Percentiles rank a stretch among this genome's conserved stretches.
These are phyloP conservation scores for Globisporangium emineosum DNA, from an alignment of 352 stramenopile genomes.

Conservation along the genomic window DNA sequence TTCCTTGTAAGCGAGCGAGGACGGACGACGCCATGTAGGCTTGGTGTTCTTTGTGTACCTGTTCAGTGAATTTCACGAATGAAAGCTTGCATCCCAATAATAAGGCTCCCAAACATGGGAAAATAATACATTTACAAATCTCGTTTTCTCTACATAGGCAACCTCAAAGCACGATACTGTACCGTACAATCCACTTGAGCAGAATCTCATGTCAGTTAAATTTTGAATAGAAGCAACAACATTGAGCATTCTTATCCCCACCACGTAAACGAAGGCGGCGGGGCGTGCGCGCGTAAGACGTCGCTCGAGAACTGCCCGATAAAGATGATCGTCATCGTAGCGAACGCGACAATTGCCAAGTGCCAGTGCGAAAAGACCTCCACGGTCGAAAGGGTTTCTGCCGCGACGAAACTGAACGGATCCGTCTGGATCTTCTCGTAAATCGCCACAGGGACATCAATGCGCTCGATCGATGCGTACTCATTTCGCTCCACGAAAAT, in stretches of 20 bases:
- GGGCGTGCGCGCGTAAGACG: slow-evolving; percentile 52
- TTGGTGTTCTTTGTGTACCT: neutral
- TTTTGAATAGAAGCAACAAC: neutral
- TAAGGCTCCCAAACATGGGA: neutral
- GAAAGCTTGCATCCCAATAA: neutral
- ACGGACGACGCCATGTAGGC: neutral
- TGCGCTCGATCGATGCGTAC: slow-evolving; percentile 44
- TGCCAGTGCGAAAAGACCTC: slow-evolving; percentile 85
- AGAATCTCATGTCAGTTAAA: neutral
- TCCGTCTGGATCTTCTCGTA: slow-evolving; percentile 85
- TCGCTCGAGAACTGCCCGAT: slow-evolving; percentile 80
- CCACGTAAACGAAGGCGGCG: slow-evolving; percentile 63
- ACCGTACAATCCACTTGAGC: neutral
- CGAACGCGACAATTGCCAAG: slow-evolving; percentile 66
- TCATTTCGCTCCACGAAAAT: slow-evolving; percentile 61
- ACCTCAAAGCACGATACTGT: neutral
- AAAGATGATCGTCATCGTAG: slow-evolving; percentile 82
- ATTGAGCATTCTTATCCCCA: slow-evolving; percentile 17
- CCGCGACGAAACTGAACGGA: slow-evolving; percentile 84
- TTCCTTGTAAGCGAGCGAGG: neutral
- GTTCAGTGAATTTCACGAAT: neutral
- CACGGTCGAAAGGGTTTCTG: slow-evolving; percentile 78
- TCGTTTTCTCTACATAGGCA: neutral
- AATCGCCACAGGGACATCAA: slow-evolving; percentile 62
- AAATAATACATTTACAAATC: slow-evolving; percentile 2